Percentiles rank a stretch among this genome's conserved stretches.
Evolutionary conservation across 2,329 filamentous ascomycete species (phyloP).

Genomic region (Ophiostoma piceae): DNA sequence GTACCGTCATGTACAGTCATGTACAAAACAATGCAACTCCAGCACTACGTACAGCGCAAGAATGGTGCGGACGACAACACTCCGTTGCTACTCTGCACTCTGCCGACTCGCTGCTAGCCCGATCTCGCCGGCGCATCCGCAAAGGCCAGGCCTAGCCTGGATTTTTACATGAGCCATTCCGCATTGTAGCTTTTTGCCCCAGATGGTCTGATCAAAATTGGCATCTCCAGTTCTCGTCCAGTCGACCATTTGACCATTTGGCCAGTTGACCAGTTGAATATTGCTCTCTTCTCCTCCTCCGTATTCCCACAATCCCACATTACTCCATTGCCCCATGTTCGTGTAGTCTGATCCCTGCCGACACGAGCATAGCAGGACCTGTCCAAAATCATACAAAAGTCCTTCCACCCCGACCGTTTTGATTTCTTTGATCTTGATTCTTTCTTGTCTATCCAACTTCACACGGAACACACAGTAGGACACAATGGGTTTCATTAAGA

Average conservation of each 20-base stretch:
- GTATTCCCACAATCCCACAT: background rate
- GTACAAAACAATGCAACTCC: background rate
- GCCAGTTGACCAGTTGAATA: background rate
- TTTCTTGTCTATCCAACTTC: background rate
- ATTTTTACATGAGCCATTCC: conserved; percentile 6
- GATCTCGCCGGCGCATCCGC: background rate
- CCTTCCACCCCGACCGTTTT: background rate
- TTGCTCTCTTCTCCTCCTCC: background rate
- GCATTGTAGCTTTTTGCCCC: background rate
- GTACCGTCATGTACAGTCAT: background rate
- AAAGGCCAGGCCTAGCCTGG: background rate
- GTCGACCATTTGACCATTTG: background rate
- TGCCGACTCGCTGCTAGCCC: background rate
- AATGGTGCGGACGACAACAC: background rate
- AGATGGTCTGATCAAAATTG: conserved; percentile 8
- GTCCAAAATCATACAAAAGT: background rate
- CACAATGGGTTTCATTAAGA: conserved; percentile 9
- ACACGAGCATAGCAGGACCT: background rate
- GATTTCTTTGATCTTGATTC: background rate
- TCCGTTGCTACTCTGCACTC: background rate
- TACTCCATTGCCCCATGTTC: background rate
- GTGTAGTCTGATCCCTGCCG: background rate
- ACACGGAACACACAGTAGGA: background rate
- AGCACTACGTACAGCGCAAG: background rate
- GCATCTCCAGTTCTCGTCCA: background rate